Base-by-base conservation (phyloP, 129 eudicot genomes). In the Oenanthe sinensis region DNA sequence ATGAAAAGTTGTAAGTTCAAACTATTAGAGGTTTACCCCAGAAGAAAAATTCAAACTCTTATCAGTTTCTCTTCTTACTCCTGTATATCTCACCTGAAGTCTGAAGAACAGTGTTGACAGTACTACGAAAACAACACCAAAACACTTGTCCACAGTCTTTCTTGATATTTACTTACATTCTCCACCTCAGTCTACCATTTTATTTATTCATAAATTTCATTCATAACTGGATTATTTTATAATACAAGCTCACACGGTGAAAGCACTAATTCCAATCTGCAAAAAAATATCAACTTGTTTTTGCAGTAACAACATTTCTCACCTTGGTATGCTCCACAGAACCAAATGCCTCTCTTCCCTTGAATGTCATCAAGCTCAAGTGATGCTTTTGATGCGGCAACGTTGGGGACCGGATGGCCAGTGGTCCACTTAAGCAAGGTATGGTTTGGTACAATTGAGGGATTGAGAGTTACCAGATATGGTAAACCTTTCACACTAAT, bases 291-390 rank as follows among this genome's bases (percentile, higher is more conserved):
- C 71, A 63, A 37, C 39, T 37, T 52, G 6, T 70, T 43, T 77
- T 71, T 48, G 50, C 62, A 45, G 0, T 9, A 33, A 50, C 13
- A 47, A 45, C 6, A 44, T 15, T 63, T 6, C 47, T 52, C 72
- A 95, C 99, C 97, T 82, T 90, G 97, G 87, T 96, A 96, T 46
- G 99, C 99, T 70, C 99, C 99, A 86, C 95, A 92, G 77, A 92
- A 96, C 99, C 99, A 96, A 63, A 96, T 86, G 71, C 96, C 86
- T 74, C 97, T 92, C 80, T 86, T 92, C 84, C 99, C 99, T 90
- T 96, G 98, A 82, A 91, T 91, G 26, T 79, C 58, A 70, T 81
- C 50, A 78, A 95, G 87, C 84, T 86, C 85, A 39, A 85, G 83
- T 71, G 98, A 89, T 71, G 97, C 98, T 82, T 95, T 91, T 65